Conservation (phyloP, 768 basidiomycete genomes). For the Hygrophorus russula region DNA sequence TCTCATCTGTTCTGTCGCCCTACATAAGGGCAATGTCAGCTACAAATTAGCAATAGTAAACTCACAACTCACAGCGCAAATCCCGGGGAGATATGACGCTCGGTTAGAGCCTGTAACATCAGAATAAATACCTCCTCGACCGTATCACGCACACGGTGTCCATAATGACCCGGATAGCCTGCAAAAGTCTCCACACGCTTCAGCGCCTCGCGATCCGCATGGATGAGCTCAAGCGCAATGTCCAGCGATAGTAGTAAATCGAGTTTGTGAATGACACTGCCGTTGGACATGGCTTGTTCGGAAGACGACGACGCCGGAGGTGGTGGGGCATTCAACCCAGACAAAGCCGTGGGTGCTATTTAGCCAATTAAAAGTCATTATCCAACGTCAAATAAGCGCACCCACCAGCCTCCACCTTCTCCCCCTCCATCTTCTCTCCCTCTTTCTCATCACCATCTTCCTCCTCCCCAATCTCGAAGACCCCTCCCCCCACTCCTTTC, state of each 20-base stretch:
- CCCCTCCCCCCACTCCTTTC: slow-evolving; percentile 26
- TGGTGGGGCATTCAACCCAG: slow-evolving; percentile 7
- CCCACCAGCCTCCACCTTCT: neutral
- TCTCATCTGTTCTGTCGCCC: slow-evolving; percentile 84
- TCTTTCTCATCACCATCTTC: slow-evolving; percentile 27
- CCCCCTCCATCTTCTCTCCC: slow-evolving; percentile 12
- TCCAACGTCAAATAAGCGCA: slow-evolving; percentile 5
- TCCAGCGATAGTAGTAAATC: slow-evolving; percentile 90
- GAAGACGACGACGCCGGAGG: slow-evolving; percentile 10
- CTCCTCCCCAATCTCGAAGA: slow-evolving; percentile 33
- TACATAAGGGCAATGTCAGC: slow-evolving; percentile 18
- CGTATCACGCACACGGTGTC: slow-evolving; percentile 80
- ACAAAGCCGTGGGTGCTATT: neutral
- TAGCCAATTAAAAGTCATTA: neutral
- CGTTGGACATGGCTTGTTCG: slow-evolving; percentile 1
- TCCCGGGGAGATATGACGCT: slow-evolving; percentile 70
- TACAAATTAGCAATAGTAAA: slow-evolving; percentile 12
- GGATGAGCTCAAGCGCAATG: slow-evolving; percentile 83
- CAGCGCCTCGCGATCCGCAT: slow-evolving; percentile 81
- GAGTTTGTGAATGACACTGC: slow-evolving; percentile 27
- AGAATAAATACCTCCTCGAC: slow-evolving; percentile 91
- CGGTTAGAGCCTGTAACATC: slow-evolving; percentile 65
- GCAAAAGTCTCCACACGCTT: slow-evolving; percentile 90
- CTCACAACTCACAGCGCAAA: slow-evolving; percentile 53
- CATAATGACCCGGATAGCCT: slow-evolving; percentile 79